Evolutionary conservation across 169 alveolate species (phyloP).

Genomic region (Plasmodium coatneyi): DNA sequence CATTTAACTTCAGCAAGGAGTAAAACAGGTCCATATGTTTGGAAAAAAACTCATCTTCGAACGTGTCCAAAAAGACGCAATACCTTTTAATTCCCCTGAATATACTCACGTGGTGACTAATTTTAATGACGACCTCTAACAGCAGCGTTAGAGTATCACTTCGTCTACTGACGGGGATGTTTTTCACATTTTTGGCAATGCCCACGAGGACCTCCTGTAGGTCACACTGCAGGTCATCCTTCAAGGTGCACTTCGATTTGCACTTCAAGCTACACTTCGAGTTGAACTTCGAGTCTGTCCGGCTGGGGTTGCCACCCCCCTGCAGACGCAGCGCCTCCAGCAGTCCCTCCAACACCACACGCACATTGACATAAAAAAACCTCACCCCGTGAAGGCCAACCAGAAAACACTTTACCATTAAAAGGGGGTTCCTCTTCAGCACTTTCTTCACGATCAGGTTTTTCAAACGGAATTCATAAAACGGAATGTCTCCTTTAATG

Average conservation of each 20-base stretch:
- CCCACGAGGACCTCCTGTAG: constrained; percentile 22
- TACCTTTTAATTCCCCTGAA: background rate
- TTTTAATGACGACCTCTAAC: constrained; percentile 1
- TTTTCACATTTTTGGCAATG: constrained; percentile 37
- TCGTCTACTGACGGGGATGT: constrained; percentile 55
- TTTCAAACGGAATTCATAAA: constrained; percentile 7
- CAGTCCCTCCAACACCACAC: constrained; percentile 24
- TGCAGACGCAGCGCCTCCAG: background rate
- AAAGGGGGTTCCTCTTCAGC: constrained; percentile 17
- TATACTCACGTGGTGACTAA: background rate
- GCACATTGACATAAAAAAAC: background rate
- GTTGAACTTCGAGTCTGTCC: background rate
- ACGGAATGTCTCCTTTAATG: constrained; percentile 48
- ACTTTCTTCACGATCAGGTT: constrained; percentile 56
- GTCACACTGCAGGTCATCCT: background rate
- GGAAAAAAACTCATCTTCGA: constrained; percentile 32
- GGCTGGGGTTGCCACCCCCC: background rate
- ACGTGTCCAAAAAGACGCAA: constrained; percentile 16
- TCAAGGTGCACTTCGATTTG: too few species aligned
- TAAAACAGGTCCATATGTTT: background rate
- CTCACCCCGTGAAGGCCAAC: background rate
- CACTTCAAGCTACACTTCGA: too few species aligned
- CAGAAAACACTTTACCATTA: background rate
- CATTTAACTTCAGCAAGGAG: background rate
- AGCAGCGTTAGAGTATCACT: background rate